A percentile compares a stretch with the other conserved stretches of the same genome.
These are phyloP conservation scores for Lentinula guzmanii DNA, from an alignment of 768 basidiomycete genomes.

Conservation along the genomic window DNA sequence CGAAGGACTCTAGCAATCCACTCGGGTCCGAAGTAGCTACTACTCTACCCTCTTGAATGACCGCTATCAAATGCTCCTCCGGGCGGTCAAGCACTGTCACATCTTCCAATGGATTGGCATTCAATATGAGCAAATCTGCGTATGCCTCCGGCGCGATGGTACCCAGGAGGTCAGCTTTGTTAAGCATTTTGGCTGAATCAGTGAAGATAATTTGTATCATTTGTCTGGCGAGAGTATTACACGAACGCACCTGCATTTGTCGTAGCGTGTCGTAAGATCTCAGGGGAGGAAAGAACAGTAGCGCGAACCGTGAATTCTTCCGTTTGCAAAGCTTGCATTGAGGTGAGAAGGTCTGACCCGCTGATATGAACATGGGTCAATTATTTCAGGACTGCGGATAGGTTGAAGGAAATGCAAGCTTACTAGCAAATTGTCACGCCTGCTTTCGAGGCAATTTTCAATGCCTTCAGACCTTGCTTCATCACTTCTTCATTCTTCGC, in stretches of 20 bases:
- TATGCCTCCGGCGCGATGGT: constrained; percentile 25
- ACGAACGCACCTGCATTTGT: constrained; percentile 25
- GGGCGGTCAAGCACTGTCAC: constrained; percentile 34
- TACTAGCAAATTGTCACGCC: constrained; percentile 36
- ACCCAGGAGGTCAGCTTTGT: constrained; percentile 27
- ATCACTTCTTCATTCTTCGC: constrained; percentile 36
- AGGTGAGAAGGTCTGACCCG: constrained; percentile 26
- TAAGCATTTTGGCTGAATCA: constrained; percentile 25
- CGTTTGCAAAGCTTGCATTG: constrained; percentile 41
- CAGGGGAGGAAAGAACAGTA: constrained; percentile 23
- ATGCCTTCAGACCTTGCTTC: constrained; percentile 30
- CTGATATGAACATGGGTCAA: not conserved
- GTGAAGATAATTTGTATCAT: not conserved
- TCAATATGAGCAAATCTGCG: constrained; percentile 35
- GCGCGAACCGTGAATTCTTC: constrained; percentile 34
- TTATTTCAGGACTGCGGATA: not conserved
- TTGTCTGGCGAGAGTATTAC: not conserved
- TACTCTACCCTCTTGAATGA: constrained; percentile 30
- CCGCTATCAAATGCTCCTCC: constrained; percentile 28
- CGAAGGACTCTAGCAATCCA: not conserved
- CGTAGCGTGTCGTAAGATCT: constrained; percentile 34
- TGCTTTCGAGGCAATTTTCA: constrained; percentile 33
- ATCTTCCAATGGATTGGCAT: constrained; percentile 35
- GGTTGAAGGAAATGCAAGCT: constrained; percentile 6
- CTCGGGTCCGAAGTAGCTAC: constrained; percentile 4